A percentile compares a stretch with the other conserved stretches of the same genome.
Evolutionary conservation across 2,329 filamentous ascomycete genomes (phyloP).

Genomic region (Rasamsonia emersonii): DNA sequence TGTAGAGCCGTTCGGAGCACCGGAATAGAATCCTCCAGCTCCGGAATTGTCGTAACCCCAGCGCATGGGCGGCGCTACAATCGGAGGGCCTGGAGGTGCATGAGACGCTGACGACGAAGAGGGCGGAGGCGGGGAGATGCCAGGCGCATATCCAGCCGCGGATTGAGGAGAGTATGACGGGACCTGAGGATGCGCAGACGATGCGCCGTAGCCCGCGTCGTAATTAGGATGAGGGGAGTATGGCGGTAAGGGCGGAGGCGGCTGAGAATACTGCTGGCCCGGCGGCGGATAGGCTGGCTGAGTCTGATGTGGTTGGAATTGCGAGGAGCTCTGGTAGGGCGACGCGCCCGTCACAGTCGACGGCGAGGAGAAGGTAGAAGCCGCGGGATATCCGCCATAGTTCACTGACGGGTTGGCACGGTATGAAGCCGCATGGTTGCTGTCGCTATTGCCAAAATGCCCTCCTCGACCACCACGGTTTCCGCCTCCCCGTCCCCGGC

Average conservation of each 20-base stretch:
- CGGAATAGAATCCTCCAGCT: slow-evolving; percentile 39
- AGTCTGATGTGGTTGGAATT: slow-evolving; percentile 17
- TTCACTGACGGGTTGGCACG: slow-evolving; percentile 17
- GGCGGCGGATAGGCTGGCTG: slow-evolving; percentile 16
- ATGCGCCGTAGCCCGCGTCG: slow-evolving; percentile 15
- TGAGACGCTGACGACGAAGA: slow-evolving; percentile 10
- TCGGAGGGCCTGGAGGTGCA: slow-evolving; percentile 16
- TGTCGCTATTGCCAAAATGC: slow-evolving; percentile 15
- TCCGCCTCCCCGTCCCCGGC: slow-evolving; percentile 27
- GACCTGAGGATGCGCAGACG: slow-evolving; percentile 7
- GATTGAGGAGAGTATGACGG: slow-evolving; percentile 14
- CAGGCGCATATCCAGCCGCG: slow-evolving; percentile 12
- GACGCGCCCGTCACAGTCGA: slow-evolving; percentile 15
- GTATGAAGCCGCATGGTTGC: slow-evolving; percentile 15
- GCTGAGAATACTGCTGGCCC: slow-evolving; percentile 19
- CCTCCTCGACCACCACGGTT: slow-evolving; percentile 22
- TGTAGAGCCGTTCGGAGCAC: slow-evolving; percentile 23
- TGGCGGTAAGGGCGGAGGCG: slow-evolving; percentile 13
- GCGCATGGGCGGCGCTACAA: slow-evolving; percentile 48
- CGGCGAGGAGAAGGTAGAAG: too few relatives aligned
- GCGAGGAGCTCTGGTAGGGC: slow-evolving; percentile 9
- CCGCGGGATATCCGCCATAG: slow-evolving; percentile 21
- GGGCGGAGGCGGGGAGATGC: slow-evolving; percentile 16
- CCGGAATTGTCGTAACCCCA: slow-evolving; percentile 47
- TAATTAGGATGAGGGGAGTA: slow-evolving; percentile 22